Percentiles rank a stretch among this genome's conserved stretches.
phyloP scores from a whole-genome alignment of 805 yeast species.

The Jamesozyma rosinii region DNA sequence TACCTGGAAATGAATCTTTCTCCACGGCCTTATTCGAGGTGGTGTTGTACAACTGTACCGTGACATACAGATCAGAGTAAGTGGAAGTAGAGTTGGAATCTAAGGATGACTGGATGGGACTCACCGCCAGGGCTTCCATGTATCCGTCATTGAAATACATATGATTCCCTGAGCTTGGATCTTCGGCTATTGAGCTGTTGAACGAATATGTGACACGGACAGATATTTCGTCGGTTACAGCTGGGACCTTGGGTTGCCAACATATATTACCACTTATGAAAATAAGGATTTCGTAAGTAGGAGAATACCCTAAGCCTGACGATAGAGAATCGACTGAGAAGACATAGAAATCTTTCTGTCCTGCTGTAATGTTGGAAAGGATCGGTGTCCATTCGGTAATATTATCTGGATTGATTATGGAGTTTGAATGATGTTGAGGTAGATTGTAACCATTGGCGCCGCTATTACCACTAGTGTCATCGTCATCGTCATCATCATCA shows the following conservation, averaged over 20 bases:
- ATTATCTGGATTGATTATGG: constrained; percentile 22
- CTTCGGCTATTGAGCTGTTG: constrained; percentile 14
- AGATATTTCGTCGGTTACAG: constrained; percentile 7
- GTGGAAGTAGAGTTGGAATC: constrained; percentile 12
- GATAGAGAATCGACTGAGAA: constrained; percentile 13
- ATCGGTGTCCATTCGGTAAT: constrained; percentile 29
- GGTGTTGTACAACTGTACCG: constrained; percentile 19
- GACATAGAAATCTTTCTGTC: constrained; percentile 18
- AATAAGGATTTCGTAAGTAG: constrained; percentile 21
- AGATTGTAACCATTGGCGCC: too few species aligned
- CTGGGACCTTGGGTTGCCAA: constrained; percentile 17
- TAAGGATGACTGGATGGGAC: constrained; percentile 13
- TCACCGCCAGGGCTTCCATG: constrained; percentile 23
- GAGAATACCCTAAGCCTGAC: constrained; percentile 3
- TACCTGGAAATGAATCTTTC: background rate
- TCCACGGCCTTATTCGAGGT: constrained; percentile 13
- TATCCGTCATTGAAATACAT: constrained; percentile 23
- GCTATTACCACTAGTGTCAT: too few species aligned
- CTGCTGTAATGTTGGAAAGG: constrained; percentile 21
- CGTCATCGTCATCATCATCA: too few species aligned
- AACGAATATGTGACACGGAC: constrained; percentile 24
- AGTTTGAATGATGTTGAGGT: background rate
- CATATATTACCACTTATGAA: constrained; percentile 32
- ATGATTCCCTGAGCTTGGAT: constrained; percentile 10
- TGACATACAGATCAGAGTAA: constrained; percentile 21